A percentile compares a stretch with the other conserved stretches of the same genome.
Conservation (phyloP, 208 protist genomes). For the Trypanosoma mega region DNA sequence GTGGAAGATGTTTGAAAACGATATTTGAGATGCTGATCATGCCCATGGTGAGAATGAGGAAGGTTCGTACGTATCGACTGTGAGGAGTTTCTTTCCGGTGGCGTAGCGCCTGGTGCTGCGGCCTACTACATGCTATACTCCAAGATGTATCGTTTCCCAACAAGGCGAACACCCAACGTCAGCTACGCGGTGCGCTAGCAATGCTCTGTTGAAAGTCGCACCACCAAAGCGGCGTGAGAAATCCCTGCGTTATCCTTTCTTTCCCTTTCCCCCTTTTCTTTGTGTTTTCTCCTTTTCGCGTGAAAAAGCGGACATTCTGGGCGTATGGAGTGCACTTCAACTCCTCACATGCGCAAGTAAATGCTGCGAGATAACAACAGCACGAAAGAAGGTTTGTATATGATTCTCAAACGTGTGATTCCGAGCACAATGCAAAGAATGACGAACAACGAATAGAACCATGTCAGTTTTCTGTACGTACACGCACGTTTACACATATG, state of each 20-base stretch:
- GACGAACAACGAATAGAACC: too few species aligned
- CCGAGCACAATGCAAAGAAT: too few species aligned
- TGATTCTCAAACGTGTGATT: too few species aligned
- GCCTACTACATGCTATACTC: conserved; percentile 19
- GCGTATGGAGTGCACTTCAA: conserved; percentile 2
- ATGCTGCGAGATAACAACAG: conserved; percentile 14
- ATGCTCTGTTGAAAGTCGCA: conserved; percentile 12
- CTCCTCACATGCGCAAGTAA: conserved; percentile 2
- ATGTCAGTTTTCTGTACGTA: too few species aligned
- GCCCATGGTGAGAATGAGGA: too few species aligned
- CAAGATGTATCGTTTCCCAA: conserved; percentile 16
- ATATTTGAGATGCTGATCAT: too few species aligned
- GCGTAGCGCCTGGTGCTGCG: conserved; percentile 6
- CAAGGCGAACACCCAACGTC: conserved; percentile 12
- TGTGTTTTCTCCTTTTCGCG: conserved; percentile 28
- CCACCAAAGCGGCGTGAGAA: conserved; percentile 34
- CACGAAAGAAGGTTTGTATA: conserved; percentile 3
- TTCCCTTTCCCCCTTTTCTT: background rate
- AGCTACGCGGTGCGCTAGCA: conserved; percentile 26
- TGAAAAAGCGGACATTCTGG: conserved; percentile 16
- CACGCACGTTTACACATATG: too few species aligned
- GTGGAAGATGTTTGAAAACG: too few species aligned
- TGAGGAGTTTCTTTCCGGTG: conserved; percentile 23
- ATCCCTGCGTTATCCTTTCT: background rate
- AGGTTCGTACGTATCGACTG: background rate